Conservation (phyloP, 2,329 filamentous ascomycete genomes). For the Magnaporthiopsis incrustans region DNA sequence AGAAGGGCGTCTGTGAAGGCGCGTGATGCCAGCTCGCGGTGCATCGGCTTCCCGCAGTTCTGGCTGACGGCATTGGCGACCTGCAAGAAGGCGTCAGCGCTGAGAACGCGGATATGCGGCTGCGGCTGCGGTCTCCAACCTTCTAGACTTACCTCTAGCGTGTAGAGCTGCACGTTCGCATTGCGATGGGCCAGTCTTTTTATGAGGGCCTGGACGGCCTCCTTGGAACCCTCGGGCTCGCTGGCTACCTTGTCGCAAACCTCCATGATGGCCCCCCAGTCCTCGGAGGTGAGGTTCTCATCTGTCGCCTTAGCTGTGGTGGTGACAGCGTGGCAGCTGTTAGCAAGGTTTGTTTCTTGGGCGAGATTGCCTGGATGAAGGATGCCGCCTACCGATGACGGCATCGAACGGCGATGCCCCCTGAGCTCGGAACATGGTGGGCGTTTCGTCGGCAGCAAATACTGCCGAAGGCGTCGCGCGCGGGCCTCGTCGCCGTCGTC, state of each 20-base stretch:
- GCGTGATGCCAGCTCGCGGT: slow-evolving; percentile 82
- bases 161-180: slow-evolving; percentile 93
- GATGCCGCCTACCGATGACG: slow-evolving; percentile 40
- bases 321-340: background rate
- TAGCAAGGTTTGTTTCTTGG: background rate
- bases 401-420: slow-evolving; percentile 51
- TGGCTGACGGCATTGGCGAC: slow-evolving; percentile 86
- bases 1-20: slow-evolving; percentile 92
- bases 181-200: slow-evolving; percentile 88
- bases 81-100: slow-evolving; percentile 30
- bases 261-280: slow-evolving; percentile 58
- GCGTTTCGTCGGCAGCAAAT: slow-evolving; percentile 6
- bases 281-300: slow-evolving; percentile 87
- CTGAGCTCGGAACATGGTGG: slow-evolving; percentile 51
- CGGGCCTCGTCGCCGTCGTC: background rate
- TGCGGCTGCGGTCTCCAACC: slow-evolving; percentile 7
- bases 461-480: background rate
- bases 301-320: slow-evolving; percentile 70
- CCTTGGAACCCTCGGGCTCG: slow-evolving; percentile 59
- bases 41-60: slow-evolving; percentile 80
- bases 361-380: background rate
- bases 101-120: slow-evolving; percentile 8
- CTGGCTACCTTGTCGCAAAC: slow-evolving; percentile 52
- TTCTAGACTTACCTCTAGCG: slow-evolving; percentile 58
- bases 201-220: slow-evolving; percentile 83